Evolutionary conservation across 2,329 filamentous ascomycete species (phyloP).

Genomic region (Colletotrichum agaves): DNA sequence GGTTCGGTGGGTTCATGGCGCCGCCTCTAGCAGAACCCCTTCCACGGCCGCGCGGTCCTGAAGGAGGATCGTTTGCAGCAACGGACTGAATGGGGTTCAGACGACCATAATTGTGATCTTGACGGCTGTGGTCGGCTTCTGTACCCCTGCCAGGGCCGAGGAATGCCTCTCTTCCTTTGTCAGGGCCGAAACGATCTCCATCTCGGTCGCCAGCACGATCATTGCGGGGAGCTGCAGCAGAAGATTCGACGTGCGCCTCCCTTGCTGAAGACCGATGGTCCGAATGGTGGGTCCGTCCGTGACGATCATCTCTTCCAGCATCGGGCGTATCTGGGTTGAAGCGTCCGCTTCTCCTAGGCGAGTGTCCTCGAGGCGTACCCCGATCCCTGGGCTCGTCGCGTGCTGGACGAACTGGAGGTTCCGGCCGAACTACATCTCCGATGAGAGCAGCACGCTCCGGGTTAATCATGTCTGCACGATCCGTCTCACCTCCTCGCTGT

Average conservation of each 20-base stretch:
- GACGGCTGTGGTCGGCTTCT: constrained; percentile 63
- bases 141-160: constrained; percentile 49
- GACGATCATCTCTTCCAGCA: constrained; percentile 57
- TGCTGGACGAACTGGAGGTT: constrained; percentile 49
- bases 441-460: constrained; percentile 60
- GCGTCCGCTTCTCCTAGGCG: constrained; percentile 60
- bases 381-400: constrained; percentile 54
- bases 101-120: constrained; percentile 72
- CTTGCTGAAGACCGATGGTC: constrained; percentile 47
- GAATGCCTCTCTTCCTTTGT: constrained; percentile 57
- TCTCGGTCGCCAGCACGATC: constrained; percentile 55
- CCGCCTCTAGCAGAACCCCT: constrained; percentile 53
- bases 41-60: constrained; percentile 66
- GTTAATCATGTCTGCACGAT: constrained; percentile 55
- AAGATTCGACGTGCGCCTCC: constrained; percentile 46
- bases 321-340: constrained; percentile 49
- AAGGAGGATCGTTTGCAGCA: constrained; percentile 57
- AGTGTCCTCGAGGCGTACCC: constrained; percentile 53
- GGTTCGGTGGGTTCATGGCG: constrained; percentile 49
- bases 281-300: constrained; percentile 53
- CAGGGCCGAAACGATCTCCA: constrained; percentile 51
- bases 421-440: constrained; percentile 49
- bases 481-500: constrained; percentile 42
- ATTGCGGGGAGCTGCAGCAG: constrained; percentile 40
- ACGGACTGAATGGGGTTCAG: constrained; percentile 63